These are phyloP conservation scores for Umbellularia californica DNA, from an alignment of 164 flowering plant genomes.

Conservation along the genomic window DNA sequence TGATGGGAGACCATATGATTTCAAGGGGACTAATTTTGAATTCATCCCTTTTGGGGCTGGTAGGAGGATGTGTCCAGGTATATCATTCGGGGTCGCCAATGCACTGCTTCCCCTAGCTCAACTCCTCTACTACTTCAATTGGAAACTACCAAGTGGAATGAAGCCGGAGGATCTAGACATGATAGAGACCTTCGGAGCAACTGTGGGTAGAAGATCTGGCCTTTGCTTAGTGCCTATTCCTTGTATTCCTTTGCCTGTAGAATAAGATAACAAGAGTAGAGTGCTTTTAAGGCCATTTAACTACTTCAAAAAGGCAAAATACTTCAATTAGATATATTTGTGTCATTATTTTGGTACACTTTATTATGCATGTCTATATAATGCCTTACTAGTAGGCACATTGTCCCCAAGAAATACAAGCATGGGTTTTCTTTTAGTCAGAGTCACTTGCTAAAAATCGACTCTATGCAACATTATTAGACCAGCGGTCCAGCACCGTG, in stretches of 20 bases:
- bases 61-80: conserved; percentile 4
- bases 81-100: not conserved
- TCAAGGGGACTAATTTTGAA: conserved; percentile 6
- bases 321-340: too few relatives aligned
- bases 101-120: conserved; percentile 4
- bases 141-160: conserved; percentile 4
- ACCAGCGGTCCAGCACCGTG: too few relatives aligned
- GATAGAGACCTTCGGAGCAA: not conserved
- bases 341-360: too few relatives aligned
- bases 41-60: conserved; percentile 4
- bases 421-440: too few relatives aligned
- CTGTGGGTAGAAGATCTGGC: conserved; percentile 19
- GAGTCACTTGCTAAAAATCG: too few relatives aligned
- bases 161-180: conserved; percentile 1
- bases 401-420: too few relatives aligned
- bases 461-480: too few relatives aligned
- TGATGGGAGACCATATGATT: conserved; percentile 13
- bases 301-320: too few relatives aligned
- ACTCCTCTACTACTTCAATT: conserved; percentile 6
- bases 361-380: too few relatives aligned
- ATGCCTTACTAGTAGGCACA: too few relatives aligned
- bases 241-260: conserved; percentile 10
- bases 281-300: too few relatives aligned
- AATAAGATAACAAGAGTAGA: too few relatives aligned
- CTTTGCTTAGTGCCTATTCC: conserved; percentile 25